Base-by-base conservation (phyloP, 176 grass and related monocot species). In the Cenchrus americanus region DNA sequence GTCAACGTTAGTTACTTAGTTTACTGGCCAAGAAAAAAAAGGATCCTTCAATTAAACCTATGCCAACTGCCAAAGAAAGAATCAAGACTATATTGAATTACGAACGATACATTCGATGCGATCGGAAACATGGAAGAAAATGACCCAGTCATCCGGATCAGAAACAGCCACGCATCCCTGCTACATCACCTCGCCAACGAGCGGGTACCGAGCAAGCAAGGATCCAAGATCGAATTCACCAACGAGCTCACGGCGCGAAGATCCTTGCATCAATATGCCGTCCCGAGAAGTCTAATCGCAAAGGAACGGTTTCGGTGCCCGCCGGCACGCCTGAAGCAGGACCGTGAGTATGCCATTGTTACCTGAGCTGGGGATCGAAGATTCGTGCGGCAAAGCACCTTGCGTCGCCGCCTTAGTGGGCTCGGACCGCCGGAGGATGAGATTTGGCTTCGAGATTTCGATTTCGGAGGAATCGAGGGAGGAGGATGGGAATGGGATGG, bases 321-420 rank as follows among this genome's bases (percentile, higher is more conserved):
- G 43, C 43, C 0, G 43, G 6, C 43, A 43, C 42, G 42, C 42
- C 6, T 30, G 42, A 43, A 43, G 42, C 42, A 43, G 42, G 27
- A 30, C 27, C 27, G 27, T 30, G 42, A 2, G 42, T 43, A 3
- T 43, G 42, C 42, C 65, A 40, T 62, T 64, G 48, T 43, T 75
- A 84, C 82, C 82, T 84, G 44, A 34, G 22, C 12, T 65, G 61
- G 61, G 61, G 69, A 63, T 64, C 44, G 53, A 10, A 72, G 76
- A 40, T 23, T 54, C 17, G 59, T 44, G 43, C 43, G 23, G 8
- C 5, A 48, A 8, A 12, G 21, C 17, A 72, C 22, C 47, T 65
- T 30, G 76, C 26, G 15, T 22, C 18, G 54, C 12, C 81, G 69
- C 51, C 13, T 42, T 26, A 13, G 34, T 14, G 54, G 15, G 6